Evolutionary conservation across 257 asterid genomes (phyloP).

Genomic region (Ehretia macrophylla): DNA sequence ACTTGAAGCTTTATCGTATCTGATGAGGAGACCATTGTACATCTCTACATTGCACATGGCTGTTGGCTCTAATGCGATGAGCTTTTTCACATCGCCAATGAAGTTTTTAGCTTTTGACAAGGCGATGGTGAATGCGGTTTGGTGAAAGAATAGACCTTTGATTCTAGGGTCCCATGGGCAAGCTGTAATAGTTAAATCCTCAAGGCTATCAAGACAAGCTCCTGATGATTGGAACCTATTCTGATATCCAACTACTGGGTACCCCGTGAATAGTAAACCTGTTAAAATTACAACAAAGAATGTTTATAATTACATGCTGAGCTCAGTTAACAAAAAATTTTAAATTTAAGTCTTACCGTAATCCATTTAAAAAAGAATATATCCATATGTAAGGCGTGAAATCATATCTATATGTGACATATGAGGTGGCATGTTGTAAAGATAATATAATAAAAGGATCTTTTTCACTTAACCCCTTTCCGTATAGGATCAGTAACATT

Average conservation of each 20-base stretch:
- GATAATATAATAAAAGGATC: no score
- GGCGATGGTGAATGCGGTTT: slow-evolving; percentile 19
- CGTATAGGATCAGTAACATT: no score
- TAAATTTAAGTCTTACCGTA: no score
- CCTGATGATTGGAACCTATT: slow-evolving; percentile 28
- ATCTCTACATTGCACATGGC: slow-evolving; percentile 16
- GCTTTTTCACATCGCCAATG: slow-evolving; percentile 16
- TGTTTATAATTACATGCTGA: no score
- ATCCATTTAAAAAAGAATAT: no score
- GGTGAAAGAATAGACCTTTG: slow-evolving; percentile 20
- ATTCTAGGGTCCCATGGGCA: slow-evolving; percentile 29
- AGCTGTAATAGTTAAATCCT: slow-evolving; percentile 12
- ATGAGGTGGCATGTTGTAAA: no score
- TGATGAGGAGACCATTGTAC: slow-evolving; percentile 22
- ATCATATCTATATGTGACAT: no score
- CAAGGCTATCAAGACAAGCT: slow-evolving; percentile 19
- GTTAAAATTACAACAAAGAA: neutral
- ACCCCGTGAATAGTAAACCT: slow-evolving; percentile 20
- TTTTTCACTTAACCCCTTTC: no score
- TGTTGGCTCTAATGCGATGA: slow-evolving; percentile 9
- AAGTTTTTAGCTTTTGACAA: slow-evolving; percentile 21
- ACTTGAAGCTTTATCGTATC: slow-evolving; percentile 22
- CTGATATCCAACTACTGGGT: slow-evolving; percentile 22
- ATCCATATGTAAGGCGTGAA: no score
- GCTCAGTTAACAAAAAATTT: no score